Conservation (phyloP, 108 stramenopile genomes). For the Nitzschia palea region DNA sequence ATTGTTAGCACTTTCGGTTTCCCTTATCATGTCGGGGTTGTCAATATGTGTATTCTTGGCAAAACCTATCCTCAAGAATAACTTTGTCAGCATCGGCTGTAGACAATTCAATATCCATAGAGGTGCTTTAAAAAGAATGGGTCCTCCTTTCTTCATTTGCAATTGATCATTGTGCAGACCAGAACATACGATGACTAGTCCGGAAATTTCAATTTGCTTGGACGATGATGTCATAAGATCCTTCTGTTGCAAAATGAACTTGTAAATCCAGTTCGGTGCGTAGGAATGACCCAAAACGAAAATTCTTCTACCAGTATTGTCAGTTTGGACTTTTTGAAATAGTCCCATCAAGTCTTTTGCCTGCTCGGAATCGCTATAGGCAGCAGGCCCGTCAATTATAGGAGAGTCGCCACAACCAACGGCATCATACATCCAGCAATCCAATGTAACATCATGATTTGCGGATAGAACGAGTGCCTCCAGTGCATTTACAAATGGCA, state of each 20-base stretch:
- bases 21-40: constrained; percentile 5
- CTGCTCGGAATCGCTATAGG: neutral
- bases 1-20: constrained; percentile 5
- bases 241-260: neutral
- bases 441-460: neutral
- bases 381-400: neutral
- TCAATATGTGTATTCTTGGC: neutral
- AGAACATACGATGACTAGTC: constrained; percentile 1
- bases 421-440: constrained; percentile 15
- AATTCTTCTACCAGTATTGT: neutral
- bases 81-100: constrained; percentile 11
- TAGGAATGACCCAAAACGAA: constrained; percentile 16
- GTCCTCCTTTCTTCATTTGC: neutral
- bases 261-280: constrained; percentile 14
- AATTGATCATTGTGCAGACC: neutral
- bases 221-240: neutral
- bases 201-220: neutral
- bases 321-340: neutral
- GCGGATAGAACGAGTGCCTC: neutral
- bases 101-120: constrained; percentile 16
- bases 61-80: constrained; percentile 12
- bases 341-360: neutral
- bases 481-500: constrained; percentile 1
- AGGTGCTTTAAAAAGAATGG: neutral
- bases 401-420: constrained; percentile 17